Percentiles rank a stretch among this genome's conserved stretches.
Conservation (phyloP, 1,139 yeast species). For the Magnusiomyces fungicola region DNA sequence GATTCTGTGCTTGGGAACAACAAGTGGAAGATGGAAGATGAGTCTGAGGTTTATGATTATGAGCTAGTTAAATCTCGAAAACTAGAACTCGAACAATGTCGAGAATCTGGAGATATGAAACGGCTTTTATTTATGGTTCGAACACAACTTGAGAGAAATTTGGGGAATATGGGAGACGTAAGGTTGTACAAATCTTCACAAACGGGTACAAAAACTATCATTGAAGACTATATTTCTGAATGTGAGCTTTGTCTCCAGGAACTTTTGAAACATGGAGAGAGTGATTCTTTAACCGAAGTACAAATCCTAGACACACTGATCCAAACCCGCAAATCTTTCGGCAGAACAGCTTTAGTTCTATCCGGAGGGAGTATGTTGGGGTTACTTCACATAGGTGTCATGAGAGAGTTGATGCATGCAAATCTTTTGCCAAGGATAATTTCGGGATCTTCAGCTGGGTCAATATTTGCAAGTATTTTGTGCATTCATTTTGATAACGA, state of each 20-base stretch:
- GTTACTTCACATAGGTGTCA: slow-evolving; percentile 83
- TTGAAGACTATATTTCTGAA: slow-evolving; percentile 77
- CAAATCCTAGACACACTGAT: slow-evolving; percentile 69
- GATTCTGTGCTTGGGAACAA: slow-evolving; percentile 61
- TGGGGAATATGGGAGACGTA: slow-evolving; percentile 84
- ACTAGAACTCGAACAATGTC: slow-evolving; percentile 52
- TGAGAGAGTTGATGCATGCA: slow-evolving; percentile 66
- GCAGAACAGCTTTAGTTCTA: slow-evolving; percentile 84
- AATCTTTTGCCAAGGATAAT: slow-evolving; percentile 77
- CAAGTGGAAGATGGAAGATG: slow-evolving; percentile 60
- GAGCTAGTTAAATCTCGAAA: slow-evolving; percentile 49
- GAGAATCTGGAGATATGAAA: slow-evolving; percentile 50
- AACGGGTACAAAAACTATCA: slow-evolving; percentile 77
- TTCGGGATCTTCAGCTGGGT: slow-evolving; percentile 96
- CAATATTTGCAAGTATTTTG: slow-evolving; percentile 82
- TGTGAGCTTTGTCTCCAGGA: slow-evolving; percentile 57
- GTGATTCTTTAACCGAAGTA: slow-evolving; percentile 46
- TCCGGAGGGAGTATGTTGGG: slow-evolving; percentile 98
- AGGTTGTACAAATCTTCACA: slow-evolving; percentile 69
- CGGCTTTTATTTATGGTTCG: slow-evolving; percentile 64
- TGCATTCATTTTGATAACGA: slow-evolving; percentile 79
- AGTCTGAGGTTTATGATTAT: slow-evolving; percentile 65
- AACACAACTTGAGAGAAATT: slow-evolving; percentile 76
- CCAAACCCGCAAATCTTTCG: slow-evolving; percentile 86
- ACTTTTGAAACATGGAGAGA: slow-evolving; percentile 30